A percentile compares a stretch with the other conserved stretches of the same genome.
Conservation (phyloP, 2,329 filamentous ascomycete genomes). For the Pseudocercospora eumusae region DNA sequence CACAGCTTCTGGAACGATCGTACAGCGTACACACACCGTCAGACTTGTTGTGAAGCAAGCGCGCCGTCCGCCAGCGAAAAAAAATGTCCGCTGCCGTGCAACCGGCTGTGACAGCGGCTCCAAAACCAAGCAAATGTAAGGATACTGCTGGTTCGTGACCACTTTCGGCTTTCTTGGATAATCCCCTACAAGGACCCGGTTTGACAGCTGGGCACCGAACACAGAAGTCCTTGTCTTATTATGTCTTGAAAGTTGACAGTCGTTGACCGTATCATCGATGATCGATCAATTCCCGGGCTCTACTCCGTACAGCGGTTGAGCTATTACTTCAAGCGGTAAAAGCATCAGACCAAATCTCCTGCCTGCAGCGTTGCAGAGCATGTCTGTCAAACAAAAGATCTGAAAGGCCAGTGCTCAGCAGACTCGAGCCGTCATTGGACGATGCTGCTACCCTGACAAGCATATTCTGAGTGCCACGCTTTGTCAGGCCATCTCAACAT, state of each 20-base stretch:
- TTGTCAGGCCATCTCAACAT: conserved; percentile 1
- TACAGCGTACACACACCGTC: conserved; percentile 1
- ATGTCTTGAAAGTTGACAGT: neutral
- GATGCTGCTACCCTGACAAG: conserved; percentile 1
- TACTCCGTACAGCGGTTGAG: neutral
- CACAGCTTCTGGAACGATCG: conserved; percentile 13
- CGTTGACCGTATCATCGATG: neutral
- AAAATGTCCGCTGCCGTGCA: neutral
- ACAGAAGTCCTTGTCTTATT: neutral
- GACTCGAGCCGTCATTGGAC: neutral
- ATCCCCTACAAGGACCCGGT: neutral
- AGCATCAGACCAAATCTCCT: neutral
- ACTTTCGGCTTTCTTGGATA: neutral
- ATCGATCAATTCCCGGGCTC: neutral
- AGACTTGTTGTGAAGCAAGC: neutral
- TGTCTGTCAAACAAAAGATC: neutral
- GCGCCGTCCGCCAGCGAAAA: neutral
- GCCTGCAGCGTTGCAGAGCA: neutral
- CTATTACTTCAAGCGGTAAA: neutral
- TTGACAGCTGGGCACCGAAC: neutral
- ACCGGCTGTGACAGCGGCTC: neutral
- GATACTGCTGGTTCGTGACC: neutral
- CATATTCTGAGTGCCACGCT: conserved; percentile 1
- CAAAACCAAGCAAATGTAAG: neutral
- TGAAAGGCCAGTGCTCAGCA: neutral